These are phyloP conservation scores for Yamadazyma phyllophila DNA, from an alignment of 805 yeast genomes.

Conservation along the genomic window DNA sequence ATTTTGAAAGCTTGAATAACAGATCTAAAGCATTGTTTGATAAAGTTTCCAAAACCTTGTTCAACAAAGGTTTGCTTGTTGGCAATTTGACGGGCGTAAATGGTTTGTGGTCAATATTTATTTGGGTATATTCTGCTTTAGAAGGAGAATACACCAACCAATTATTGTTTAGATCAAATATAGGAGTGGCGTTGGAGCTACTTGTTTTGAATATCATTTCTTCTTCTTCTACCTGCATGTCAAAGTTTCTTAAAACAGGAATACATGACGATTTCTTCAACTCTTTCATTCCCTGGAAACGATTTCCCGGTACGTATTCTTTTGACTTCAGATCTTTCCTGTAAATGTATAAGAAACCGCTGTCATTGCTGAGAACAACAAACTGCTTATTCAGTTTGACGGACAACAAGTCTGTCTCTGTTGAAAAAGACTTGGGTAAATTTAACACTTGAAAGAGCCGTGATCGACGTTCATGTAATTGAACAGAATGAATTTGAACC, in stretches of 20 bases:
- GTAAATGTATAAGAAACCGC: constrained; percentile 23
- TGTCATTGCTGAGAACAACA: constrained; percentile 19
- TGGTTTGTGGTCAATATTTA: constrained; percentile 18
- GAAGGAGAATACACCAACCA: constrained; percentile 51
- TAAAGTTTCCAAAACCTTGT: constrained; percentile 46
- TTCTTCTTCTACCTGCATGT: constrained; percentile 15
- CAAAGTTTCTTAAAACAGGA: constrained; percentile 18
- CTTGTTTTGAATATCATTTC: constrained; percentile 31
- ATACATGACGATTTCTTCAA: constrained; percentile 21
- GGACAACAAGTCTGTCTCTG: constrained; percentile 5
- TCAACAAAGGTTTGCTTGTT: constrained; percentile 46
- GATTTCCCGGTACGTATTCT: constrained; percentile 16
- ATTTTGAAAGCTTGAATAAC: constrained; percentile 45
- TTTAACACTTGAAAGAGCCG: constrained; percentile 1
- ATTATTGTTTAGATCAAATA: constrained; percentile 48
- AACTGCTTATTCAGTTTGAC: constrained; percentile 22
- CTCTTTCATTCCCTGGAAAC: constrained; percentile 15
- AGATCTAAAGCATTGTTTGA: constrained; percentile 56
- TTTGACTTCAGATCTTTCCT: constrained; percentile 3
- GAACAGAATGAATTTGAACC: not conserved
- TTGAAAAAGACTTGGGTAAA: constrained; percentile 11
- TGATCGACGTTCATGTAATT: not conserved
- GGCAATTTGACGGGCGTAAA: constrained; percentile 49
- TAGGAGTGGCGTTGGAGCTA: constrained; percentile 34
- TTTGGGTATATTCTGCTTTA: constrained; percentile 30